These are phyloP conservation scores for Saururus chinensis DNA, from an alignment of 164 flowering plant genomes.

Conservation along the genomic window DNA sequence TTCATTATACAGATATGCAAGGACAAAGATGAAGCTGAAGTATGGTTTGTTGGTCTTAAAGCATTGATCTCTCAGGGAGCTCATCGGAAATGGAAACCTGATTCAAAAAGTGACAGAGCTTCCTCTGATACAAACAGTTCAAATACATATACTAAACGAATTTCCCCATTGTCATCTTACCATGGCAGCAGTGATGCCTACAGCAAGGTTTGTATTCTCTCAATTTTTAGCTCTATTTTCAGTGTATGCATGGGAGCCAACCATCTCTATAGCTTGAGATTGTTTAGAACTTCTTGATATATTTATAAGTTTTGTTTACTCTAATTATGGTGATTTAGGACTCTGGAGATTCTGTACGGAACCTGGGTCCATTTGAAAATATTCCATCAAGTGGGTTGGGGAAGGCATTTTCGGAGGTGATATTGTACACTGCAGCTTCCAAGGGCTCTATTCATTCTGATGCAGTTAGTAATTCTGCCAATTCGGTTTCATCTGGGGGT, in stretches of 20 bases:
- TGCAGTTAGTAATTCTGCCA: constrained; percentile 19
- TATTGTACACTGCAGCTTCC: constrained; percentile 42
- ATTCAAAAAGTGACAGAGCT: constrained; percentile 29
- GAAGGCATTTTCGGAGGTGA: constrained; percentile 67
- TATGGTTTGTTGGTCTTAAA: constrained; percentile 85
- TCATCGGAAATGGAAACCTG: constrained; percentile 36
- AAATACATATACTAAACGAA: constrained; percentile 21
- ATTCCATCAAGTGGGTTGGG: constrained; percentile 44
- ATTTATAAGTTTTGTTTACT: neutral
- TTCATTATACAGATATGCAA: constrained; percentile 58
- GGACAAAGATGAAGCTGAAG: constrained; percentile 95
- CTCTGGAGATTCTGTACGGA: constrained; percentile 35
- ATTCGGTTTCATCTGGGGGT: constrained; percentile 23
- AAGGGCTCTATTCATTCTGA: constrained; percentile 32
- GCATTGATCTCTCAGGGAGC: constrained; percentile 53
- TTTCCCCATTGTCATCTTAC: constrained; percentile 27
- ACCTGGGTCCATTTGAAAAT: constrained; percentile 31
- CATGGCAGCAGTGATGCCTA: constrained; percentile 22
- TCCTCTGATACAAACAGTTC: constrained; percentile 38
- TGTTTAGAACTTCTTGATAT: neutral
- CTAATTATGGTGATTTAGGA: constrained; percentile 24
- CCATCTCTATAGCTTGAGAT: neutral
- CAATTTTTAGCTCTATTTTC: neutral
- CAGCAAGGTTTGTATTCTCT: constrained; percentile 12
- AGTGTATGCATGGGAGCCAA: neutral